Base-by-base conservation (phyloP, 257 asterid genomes). In the Salvia rosmarinus region DNA sequence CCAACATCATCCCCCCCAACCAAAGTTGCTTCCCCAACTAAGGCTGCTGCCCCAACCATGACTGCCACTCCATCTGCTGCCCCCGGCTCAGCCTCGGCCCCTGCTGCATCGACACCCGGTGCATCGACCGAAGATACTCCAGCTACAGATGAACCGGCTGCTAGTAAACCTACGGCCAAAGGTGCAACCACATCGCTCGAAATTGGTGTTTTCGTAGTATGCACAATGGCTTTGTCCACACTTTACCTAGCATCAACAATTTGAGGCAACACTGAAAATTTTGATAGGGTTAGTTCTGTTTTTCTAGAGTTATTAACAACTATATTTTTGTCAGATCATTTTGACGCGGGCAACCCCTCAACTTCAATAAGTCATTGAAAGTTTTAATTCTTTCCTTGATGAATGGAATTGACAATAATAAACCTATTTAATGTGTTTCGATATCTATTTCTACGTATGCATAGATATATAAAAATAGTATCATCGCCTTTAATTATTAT, bases 241-340 rank as follows among this genome's bases (percentile, higher is more conserved):
- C 50, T 71, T 21, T 58, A 37, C 67, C 72, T 79, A 40, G 72
- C 74, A 61, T 67, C 73, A 21, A 77, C 57, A 21, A 37, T 74
- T 49, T 79, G 77, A 54, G 35, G 21, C 7, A 8, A 10, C 14
- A 20, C 10, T 56, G 40, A 6, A 57, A 57, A 5, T 57, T 28
- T 57, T 57, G 63, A 5, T 6, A 56, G 63, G 63, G 35, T 54
- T 54, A 20, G 60, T 54, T 54, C 5, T 51, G 37, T 23, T 55
- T 25, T 17, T 37, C 9, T 21, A 46, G 62, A 25, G 4, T 71
- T 5, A 37, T 42, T 42, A 11, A 9, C 60, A 44, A 70, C 21
- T 37, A 39, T 39, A 16, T 13, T 51, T 28, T 70, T 70, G 43
- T 43, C 37, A 51, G 70, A 61, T 49, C 35, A 25, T 61, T 40